A percentile compares a stretch with the other conserved stretches of the same genome.
Conservation (phyloP, 768 basidiomycete genomes). For the Termitomyces heimii region DNA sequence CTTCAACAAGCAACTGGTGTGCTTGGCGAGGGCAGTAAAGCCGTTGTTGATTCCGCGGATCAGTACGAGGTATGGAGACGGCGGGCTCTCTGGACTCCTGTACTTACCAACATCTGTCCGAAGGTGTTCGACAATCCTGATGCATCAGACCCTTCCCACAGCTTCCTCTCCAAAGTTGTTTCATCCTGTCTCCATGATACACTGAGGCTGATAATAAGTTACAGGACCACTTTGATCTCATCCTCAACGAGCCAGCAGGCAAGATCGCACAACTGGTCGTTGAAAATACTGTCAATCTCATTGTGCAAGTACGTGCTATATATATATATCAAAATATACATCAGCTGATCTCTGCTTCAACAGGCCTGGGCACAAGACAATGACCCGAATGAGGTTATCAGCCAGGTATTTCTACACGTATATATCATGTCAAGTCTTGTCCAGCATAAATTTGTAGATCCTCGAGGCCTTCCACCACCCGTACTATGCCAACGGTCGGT, state of each 20-base stretch:
- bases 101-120: neutral
- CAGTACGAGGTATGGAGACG: conserved; percentile 47
- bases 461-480: conserved; percentile 69
- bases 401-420: conserved; percentile 26
- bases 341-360: neutral
- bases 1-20: conserved; percentile 50
- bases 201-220: neutral
- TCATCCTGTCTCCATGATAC: neutral
- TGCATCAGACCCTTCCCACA: conserved; percentile 66
- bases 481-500: conserved; percentile 50
- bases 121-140: conserved; percentile 62
- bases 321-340: neutral
- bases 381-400: conserved; percentile 38
- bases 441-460: conserved; percentile 25
- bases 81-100: neutral
- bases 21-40: conserved; percentile 57
- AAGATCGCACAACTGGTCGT: conserved; percentile 67
- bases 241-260: conserved; percentile 71
- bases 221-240: conserved; percentile 67
- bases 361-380: conserved; percentile 46
- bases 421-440: neutral
- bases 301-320: conserved; percentile 39
- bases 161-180: conserved; percentile 59
- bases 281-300: conserved; percentile 50
- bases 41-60: conserved; percentile 63